Base-by-base conservation (phyloP, 1,284 basidiomycete genomes). In the Coniferiporia sulphurascens region DNA sequence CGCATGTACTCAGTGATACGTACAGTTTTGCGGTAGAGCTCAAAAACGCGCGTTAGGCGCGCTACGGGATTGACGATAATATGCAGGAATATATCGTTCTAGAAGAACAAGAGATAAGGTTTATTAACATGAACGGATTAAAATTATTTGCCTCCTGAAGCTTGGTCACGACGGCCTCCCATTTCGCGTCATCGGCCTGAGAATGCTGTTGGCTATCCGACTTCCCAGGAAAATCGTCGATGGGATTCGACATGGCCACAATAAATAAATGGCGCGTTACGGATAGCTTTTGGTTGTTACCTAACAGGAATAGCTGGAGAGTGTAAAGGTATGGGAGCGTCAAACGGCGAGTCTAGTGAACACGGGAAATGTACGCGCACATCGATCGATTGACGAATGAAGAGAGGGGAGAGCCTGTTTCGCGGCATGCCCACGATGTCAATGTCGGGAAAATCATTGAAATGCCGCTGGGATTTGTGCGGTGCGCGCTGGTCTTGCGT, bases 371-470 rank as follows among this genome's bases (percentile, higher is more conserved):
- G 9, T 36, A 34, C 55, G 36, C 51, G 52, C 52, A 62, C 61
- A 43, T 62, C 61, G 52, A 62, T 58, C 44, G 61, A 62, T 55
- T 59, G 57, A 27, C 56, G 57, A 46, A 62, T 59, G 54, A 62
- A 62, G 48, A 52, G 54, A 15, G 61, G 57, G 48, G 61, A 62
- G 15, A 62, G 41, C 41, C 46, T 62, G 57, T 62, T 62, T 19
- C 44, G 57, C 36, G 61, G 61, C 21, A 59, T 52, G 46, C 55
- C 58, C 17, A 62, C 58, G 36, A 62, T 62, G 41, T 62, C 61
- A 57, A 62, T 62, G 43, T 62, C 53, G 17, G 61, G 61, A 27
- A 62, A 62, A 21, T 62, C 61, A 52, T 62, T 59, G 57, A 62
- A 62, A 52, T 62, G 61, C 27, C 61, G 57, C 27, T 59, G 58